Conservation (phyloP, 208 protist species). For the Porcisia hertigi region DNA sequence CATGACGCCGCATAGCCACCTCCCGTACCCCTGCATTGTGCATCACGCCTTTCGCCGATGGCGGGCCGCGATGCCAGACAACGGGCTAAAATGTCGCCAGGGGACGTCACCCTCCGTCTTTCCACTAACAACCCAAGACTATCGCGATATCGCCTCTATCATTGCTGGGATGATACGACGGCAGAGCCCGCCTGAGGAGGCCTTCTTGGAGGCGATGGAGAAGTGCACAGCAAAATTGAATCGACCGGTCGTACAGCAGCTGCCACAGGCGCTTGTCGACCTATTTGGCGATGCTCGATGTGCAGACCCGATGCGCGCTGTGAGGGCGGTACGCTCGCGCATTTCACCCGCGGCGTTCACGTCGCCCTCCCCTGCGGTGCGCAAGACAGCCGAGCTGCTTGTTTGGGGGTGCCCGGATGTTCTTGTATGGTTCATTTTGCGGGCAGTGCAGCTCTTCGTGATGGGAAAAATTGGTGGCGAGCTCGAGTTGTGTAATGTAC, state of each 20-base stretch:
- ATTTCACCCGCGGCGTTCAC: neutral
- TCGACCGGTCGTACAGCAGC: constrained; percentile 18
- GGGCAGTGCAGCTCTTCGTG: constrained; percentile 22
- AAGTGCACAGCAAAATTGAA: constrained; percentile 59
- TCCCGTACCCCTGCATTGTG: constrained; percentile 90
- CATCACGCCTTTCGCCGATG: constrained; percentile 63
- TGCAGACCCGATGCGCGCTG: constrained; percentile 16
- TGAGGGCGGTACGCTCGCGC: neutral
- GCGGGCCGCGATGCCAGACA: constrained; percentile 17
- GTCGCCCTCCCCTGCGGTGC: neutral
- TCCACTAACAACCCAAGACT: constrained; percentile 27
- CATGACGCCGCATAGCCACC: constrained; percentile 64
- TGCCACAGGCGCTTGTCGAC: constrained; percentile 23
- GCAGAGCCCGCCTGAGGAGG: constrained; percentile 37
- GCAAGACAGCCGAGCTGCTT: neutral
- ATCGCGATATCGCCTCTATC: constrained; percentile 9
- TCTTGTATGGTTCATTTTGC: constrained; percentile 37
- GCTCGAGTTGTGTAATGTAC: neutral
- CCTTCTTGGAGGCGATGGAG: constrained; percentile 62
- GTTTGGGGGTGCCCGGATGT: constrained; percentile 26
- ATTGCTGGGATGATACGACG: constrained; percentile 30
- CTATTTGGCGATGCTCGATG: constrained; percentile 42
- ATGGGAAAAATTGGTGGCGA: constrained; percentile 11
- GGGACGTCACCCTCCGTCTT: neutral
- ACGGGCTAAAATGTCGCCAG: neutral